A percentile compares a stretch with the other conserved stretches of the same genome.
These are phyloP conservation scores for Trichocladium antarcticum DNA, from an alignment of 495 filamentous ascomycete species.

Conservation along the genomic window DNA sequence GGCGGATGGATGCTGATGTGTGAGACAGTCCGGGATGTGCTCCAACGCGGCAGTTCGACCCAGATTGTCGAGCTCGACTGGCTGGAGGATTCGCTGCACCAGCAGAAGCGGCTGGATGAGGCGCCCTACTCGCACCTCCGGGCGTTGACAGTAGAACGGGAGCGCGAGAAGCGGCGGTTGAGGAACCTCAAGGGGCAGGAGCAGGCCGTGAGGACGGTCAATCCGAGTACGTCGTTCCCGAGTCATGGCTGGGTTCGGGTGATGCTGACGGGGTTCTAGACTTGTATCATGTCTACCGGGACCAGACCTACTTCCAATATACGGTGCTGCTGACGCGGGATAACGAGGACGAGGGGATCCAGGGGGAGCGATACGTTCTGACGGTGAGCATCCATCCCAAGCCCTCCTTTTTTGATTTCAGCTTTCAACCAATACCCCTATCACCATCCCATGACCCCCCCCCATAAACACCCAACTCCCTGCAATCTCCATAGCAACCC, in stretches of 20 bases:
- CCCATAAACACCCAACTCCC: background rate
- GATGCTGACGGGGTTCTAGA: conserved; percentile 1
- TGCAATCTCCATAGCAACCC: no score
- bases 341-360: conserved; percentile 15
- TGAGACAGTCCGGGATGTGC: conserved; percentile 15
- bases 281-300: conserved; percentile 24
- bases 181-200: conserved; percentile 24
- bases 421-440: background rate
- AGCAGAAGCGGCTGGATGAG: conserved; percentile 12
- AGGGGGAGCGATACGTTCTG: conserved; percentile 25
- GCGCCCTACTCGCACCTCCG: conserved; percentile 16
- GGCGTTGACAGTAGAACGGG: conserved; percentile 9
- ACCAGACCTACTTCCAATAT: conserved; percentile 28
- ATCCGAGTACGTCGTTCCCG: conserved; percentile 21
- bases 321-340: conserved; percentile 22
- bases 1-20: background rate
- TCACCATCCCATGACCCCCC: background rate
- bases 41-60: conserved; percentile 10
- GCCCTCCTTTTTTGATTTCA: background rate
- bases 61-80: conserved; percentile 30
- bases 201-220: conserved; percentile 31
- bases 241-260: background rate
- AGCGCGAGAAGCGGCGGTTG: conserved; percentile 39
- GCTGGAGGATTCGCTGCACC: conserved; percentile 29
- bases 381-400: conserved; percentile 21